These are phyloP conservation scores for Daldinia caldariorum DNA, from an alignment of 495 filamentous ascomycete genomes.

Conservation along the genomic window DNA sequence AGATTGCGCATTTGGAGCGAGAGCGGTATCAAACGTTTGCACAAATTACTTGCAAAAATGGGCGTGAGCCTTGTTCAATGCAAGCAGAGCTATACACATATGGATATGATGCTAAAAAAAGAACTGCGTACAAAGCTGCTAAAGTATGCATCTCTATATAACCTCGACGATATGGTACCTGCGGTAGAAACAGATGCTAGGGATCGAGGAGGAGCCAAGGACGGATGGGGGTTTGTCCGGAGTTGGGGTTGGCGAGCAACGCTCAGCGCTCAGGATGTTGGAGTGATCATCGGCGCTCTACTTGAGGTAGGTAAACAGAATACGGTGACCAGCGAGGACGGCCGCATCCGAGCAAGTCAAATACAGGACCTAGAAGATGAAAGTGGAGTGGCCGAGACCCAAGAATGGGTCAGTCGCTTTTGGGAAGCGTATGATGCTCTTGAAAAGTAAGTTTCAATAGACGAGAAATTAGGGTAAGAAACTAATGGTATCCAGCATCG, in stretches of 20 bases:
- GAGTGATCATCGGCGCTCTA: slow-evolving; percentile 86
- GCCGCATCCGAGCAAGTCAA: slow-evolving; percentile 50
- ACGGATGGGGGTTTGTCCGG: slow-evolving; percentile 95
- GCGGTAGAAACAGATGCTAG: slow-evolving; percentile 66
- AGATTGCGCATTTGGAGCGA: slow-evolving; percentile 95
- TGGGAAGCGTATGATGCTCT: slow-evolving; percentile 96
- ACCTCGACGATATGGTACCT: slow-evolving; percentile 90
- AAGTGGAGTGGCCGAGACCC: slow-evolving; percentile 57
- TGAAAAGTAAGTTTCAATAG: slow-evolving; percentile 63
- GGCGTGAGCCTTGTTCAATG: slow-evolving; percentile 93
- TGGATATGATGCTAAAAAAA: slow-evolving; percentile 97
- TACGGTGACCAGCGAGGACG: slow-evolving; percentile 42
- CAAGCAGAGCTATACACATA: slow-evolving; percentile 94
- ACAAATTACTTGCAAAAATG: slow-evolving; percentile 98
- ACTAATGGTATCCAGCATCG: slow-evolving; percentile 69
- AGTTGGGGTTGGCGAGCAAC: slow-evolving; percentile 99
- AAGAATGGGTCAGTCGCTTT: slow-evolving; percentile 80
- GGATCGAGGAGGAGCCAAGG: slow-evolving; percentile 68
- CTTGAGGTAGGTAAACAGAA: slow-evolving; percentile 83
- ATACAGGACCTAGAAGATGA: slow-evolving; percentile 58
- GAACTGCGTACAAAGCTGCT: slow-evolving; percentile 85
- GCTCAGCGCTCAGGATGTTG: slow-evolving; percentile 89
- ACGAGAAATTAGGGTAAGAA: slow-evolving; percentile 29
- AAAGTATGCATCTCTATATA: slow-evolving; percentile 89
- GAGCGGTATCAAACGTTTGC: slow-evolving; percentile 84